Conservation (phyloP, 1,284 basidiomycete genomes). For the Austroboletus novae-zelandiae region DNA sequence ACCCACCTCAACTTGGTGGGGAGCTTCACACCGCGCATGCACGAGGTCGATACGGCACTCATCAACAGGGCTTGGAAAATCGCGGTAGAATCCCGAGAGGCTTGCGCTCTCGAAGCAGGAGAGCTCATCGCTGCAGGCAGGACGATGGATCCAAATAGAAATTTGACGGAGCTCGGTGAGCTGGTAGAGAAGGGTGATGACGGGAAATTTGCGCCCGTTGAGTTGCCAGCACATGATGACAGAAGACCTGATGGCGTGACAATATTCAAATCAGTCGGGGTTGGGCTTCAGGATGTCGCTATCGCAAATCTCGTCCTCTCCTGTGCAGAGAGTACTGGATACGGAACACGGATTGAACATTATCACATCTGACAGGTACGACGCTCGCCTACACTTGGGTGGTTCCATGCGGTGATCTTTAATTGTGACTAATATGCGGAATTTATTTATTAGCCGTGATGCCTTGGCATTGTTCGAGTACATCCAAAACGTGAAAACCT, state of each 20-base stretch:
- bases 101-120: slow-evolving; percentile 73
- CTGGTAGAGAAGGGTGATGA: slow-evolving; percentile 37
- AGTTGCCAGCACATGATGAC: slow-evolving; percentile 31
- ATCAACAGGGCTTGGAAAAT: slow-evolving; percentile 50
- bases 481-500: too few species aligned
- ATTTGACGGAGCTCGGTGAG: slow-evolving; percentile 63
- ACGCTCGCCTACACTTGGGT: neutral
- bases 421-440: neutral
- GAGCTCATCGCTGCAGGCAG: slow-evolving; percentile 64
- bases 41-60: slow-evolving; percentile 64
- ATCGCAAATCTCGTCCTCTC: slow-evolving; percentile 52
- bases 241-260: slow-evolving; percentile 46
- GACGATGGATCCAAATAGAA: slow-evolving; percentile 35
- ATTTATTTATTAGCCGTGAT: neutral
- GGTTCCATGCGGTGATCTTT: neutral
- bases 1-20: slow-evolving; percentile 78
- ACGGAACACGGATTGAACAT: slow-evolving; percentile 38
- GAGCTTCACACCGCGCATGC: slow-evolving; percentile 82
- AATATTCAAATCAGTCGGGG: slow-evolving; percentile 77
- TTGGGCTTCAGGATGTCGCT: slow-evolving; percentile 74
- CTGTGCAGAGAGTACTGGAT: slow-evolving; percentile 36
- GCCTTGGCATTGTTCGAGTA: neutral
- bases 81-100: slow-evolving; percentile 71
- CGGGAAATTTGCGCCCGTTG: slow-evolving; percentile 14
- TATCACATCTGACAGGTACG: slow-evolving; percentile 33